Evolutionary conservation across 352 stramenopile species (phyloP).

Genomic region (Pilasporangium apinafurcum): DNA sequence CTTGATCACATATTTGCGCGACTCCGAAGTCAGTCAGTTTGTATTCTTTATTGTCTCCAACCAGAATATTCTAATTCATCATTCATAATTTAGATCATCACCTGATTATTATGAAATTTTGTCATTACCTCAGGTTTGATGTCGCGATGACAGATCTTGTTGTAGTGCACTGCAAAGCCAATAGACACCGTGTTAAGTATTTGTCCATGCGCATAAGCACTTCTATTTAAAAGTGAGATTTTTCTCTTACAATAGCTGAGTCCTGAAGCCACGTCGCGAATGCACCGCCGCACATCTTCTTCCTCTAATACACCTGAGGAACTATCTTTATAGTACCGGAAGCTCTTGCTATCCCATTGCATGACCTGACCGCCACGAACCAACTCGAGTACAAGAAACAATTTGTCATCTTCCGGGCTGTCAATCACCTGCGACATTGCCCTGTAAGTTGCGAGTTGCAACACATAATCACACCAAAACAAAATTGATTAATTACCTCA

Average conservation of each 20-base stretch:
- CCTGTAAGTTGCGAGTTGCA: no score
- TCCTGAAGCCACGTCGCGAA: constrained; percentile 65
- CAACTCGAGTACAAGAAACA: constrained; percentile 80
- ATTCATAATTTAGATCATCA: no score
- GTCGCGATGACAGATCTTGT: constrained; percentile 80
- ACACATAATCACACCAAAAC: no score
- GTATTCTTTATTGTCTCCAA: constrained; percentile 42
- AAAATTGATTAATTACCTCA: constrained; percentile 20
- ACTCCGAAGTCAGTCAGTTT: constrained; percentile 83
- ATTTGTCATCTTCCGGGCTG: constrained; percentile 64
- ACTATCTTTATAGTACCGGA: constrained; percentile 39
- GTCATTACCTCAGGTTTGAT: constrained; percentile 53
- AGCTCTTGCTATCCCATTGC: constrained; percentile 74
- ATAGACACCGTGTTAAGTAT: not conserved
- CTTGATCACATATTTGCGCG: constrained; percentile 45
- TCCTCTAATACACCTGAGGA: constrained; percentile 19
- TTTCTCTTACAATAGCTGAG: constrained; percentile 55
- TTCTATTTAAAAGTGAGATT: no score
- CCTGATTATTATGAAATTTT: no score
- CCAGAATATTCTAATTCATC: constrained; percentile 58
- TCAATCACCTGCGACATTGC: constrained; percentile 77
- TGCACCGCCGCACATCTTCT: constrained; percentile 44
- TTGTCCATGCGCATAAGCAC: not conserved
- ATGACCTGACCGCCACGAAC: constrained; percentile 79
- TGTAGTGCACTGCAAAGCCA: constrained; percentile 50